Evolutionary conservation across 768 basidiomycete genomes (phyloP), one percentile per base, ranked within the genome.

Genomic region (Rhodotorula taiwanensis): DNA sequence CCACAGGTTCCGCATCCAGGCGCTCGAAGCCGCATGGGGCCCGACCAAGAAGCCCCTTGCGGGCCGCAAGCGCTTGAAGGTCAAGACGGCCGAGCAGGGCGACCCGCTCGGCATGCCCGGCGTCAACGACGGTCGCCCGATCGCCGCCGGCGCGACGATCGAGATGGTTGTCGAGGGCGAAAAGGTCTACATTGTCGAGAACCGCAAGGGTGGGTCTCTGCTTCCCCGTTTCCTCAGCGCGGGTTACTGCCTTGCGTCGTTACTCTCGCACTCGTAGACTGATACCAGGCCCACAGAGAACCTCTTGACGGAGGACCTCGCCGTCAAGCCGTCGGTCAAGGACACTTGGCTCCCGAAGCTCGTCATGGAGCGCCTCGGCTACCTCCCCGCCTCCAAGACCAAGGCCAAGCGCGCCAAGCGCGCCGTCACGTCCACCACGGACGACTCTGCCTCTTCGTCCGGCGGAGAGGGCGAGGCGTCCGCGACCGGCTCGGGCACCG

Each of bases 151-250:
- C 23, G 48, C 80, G 73, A 81, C 77, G 76, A 78, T 91, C 62
- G 89, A 91, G 63, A 84, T 90, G 84, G 80, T 89, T 25, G 89
- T 93, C 16, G 86, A 89, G 62, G 84, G 84, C 48, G 78, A 81
- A 47, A 73, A 84, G 42, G 88, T 91, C 44, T 91, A 82, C 76
- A 75, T 86, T 44, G 20, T 45, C 34, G 45, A 73, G 54, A 63
- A 69, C 48, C 61, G 69, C 28, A 59, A 67, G 53, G 69, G 68
- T 70, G 48, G 45, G 51, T 55, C 47, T 14, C 30, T 18, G 8
- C 42, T 49, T 52, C 54, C 48, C 11, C 28, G 25, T 60, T 59
- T 57, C 61, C 47, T 60, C 34, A 36, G 9, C 42, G 28, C 34
- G 25, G 55, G 13, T 21, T 18, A 28, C 31, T 31, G 4, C 8